Evolutionary conservation across 352 stramenopile genomes (phyloP), one percentile per base, ranked within the genome.

Genomic region (Globisporangium perplexum): DNA sequence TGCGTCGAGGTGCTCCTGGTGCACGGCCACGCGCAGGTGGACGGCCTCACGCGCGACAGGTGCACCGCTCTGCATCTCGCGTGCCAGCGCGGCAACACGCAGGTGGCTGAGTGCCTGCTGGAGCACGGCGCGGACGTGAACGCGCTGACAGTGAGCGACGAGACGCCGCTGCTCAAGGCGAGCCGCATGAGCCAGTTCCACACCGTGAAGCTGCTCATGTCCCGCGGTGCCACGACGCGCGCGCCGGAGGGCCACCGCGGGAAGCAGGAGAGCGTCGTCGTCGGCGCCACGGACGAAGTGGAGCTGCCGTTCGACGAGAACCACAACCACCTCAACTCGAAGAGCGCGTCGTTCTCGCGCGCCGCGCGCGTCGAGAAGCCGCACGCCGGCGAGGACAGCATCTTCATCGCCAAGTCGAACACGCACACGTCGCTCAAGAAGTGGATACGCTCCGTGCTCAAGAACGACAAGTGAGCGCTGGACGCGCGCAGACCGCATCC

Each of bases 181-280:
- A 89, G 71, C 52, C 83, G 82, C 58, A 90, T 93, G 79, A 86
- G 75, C 50, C 80, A 93, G 53, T 71, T 83, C 57, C 62, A 86
- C 58, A 89, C 82, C 4, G 78, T 91, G 28, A 88, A 88, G 66
- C 50, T 93, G 50, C 62, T 93, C 30, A 45, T 88, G 44, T 57
- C 73, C 24, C 69, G 74, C 33, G 73, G 83, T 43, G 75, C 78
- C 14, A 73, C 50, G 31, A 62, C 60, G 18, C 60, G 72, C 31
- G 39, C 62, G 24, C 52, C 69, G 42, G 59, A 61, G 31, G 50
- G 48, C 24, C 66, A 59, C 2, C 53, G 68, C 55, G 53, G 57
- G 14, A 73, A 77, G 51, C 33, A 39, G 4, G 14, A 11, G 33
- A 39, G 58, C 68, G 26, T 30, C 26, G 5, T 20, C 46, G 35